A percentile compares a stretch with the other conserved stretches of the same genome.
Conservation (phyloP, 2,329 filamentous ascomycete genomes). For the Penicillium hordei region DNA sequence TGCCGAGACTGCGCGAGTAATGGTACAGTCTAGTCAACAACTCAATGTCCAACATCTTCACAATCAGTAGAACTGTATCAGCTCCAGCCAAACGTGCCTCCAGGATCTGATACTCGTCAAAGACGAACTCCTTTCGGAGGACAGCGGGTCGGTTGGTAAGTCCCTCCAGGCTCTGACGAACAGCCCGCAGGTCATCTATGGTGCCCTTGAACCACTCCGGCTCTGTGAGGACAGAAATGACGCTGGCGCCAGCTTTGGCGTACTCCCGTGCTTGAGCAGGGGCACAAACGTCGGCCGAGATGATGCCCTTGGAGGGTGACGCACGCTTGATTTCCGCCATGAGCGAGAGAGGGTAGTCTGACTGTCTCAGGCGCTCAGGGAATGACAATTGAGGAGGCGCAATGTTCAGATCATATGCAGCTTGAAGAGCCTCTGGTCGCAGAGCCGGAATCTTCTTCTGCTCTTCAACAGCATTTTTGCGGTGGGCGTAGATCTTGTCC, state of each 20-base stretch:
- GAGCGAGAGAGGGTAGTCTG: slow-evolving; percentile 82
- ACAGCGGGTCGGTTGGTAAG: slow-evolving; percentile 92
- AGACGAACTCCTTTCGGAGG: slow-evolving; percentile 93
- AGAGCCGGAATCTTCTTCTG: slow-evolving; percentile 87
- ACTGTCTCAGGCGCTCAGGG: slow-evolving; percentile 72
- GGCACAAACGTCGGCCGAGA: slow-evolving; percentile 82
- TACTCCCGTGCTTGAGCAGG: slow-evolving; percentile 89
- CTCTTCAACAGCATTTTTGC: slow-evolving; percentile 70
- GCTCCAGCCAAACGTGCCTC: slow-evolving; percentile 91
- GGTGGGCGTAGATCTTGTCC: slow-evolving; percentile 83
- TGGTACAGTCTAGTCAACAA: slow-evolving; percentile 76
- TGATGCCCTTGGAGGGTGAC: slow-evolving; percentile 93
- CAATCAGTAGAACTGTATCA: slow-evolving; percentile 91
- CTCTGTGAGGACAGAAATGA: slow-evolving; percentile 97
- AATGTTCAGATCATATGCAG: slow-evolving; percentile 78
- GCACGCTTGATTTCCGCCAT: slow-evolving; percentile 98
- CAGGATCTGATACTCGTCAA: slow-evolving; percentile 96
- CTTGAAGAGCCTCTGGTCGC: slow-evolving; percentile 77
- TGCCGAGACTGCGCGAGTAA: slow-evolving; percentile 85
- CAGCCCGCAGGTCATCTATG: slow-evolving; percentile 85
- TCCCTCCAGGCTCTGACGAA: slow-evolving; percentile 82
- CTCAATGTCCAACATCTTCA: slow-evolving; percentile 88
- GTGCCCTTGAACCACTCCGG: slow-evolving; percentile 99
- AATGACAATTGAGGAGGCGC: slow-evolving; percentile 83
- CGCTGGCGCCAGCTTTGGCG: slow-evolving; percentile 88